A percentile compares a stretch with the other conserved stretches of the same genome.
phyloP scores from a whole-genome alignment of 352 stramenopile genomes.

The Pilasporangium apinafurcum region DNA sequence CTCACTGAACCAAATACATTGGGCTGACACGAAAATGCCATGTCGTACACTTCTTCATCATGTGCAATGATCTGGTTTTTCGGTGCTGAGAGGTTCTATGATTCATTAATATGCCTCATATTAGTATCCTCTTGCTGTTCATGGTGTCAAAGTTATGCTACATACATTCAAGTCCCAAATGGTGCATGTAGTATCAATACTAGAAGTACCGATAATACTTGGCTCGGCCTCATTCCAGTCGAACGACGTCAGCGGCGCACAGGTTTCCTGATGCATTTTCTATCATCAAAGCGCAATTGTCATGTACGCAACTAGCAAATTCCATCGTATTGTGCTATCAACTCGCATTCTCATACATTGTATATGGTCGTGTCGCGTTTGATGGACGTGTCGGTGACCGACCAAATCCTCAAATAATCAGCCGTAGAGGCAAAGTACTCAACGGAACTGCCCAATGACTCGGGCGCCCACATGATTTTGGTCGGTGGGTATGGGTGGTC shows the following conservation, averaged over 20 bases:
- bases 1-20: conserved; percentile 96
- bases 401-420: conserved; percentile 83
- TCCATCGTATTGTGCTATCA: neutral
- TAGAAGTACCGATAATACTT: conserved; percentile 94
- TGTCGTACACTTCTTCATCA: conserved; percentile 98
- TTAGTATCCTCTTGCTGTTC: too few species aligned
- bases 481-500: conserved; percentile 84
- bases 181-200: conserved; percentile 97
- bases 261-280: conserved; percentile 89
- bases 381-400: conserved; percentile 65
- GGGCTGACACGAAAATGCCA: conserved; percentile 91
- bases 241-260: conserved; percentile 95
- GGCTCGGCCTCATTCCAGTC: conserved; percentile 98
- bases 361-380: conserved; percentile 66
- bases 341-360: conserved; percentile 22
- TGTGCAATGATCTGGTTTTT: conserved; percentile 98
- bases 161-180: conserved; percentile 97
- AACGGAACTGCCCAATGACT: conserved; percentile 29
- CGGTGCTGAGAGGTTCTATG: conserved; percentile 44
- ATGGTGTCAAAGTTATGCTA: neutral
- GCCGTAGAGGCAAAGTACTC: conserved; percentile 78
- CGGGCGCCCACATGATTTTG: conserved; percentile 85
- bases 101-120: neutral
- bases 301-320: neutral
- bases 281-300: conserved; percentile 20